Base-by-base conservation (phyloP, 179 eudicot genomes). In the Silene noctiflora region DNA sequence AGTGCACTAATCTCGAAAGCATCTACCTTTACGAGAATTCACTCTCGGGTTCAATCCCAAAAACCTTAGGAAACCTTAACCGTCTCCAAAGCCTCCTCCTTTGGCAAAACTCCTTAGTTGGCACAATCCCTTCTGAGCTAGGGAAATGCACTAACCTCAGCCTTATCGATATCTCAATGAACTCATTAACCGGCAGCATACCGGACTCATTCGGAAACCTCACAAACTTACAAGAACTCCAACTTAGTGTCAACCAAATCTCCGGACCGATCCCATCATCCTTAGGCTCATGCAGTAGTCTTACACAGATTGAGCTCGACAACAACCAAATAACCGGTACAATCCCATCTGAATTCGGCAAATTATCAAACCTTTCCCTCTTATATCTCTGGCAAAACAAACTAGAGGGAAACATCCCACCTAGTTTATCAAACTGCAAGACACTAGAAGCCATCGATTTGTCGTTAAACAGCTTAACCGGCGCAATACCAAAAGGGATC, bases 51-150 rank as follows among this genome's bases (percentile, higher is more conserved):
- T 88, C 91, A 3, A 88, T 94, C 44, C 98, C 98, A 0, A 66
- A 75, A 16, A 63, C 42, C 1, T 48, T 94, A 4, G 98, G 97
- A 11, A 84, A 85, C 39, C 87, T 94, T 6, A 68, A 75, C 51
- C 81, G 76, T 17, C 91, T 94, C 4, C 85, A 92, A 51, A 92
- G 81, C 60, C 76, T 94, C 13, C 80, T 94, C 35, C 85, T 94
- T 0, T 94, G 98, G 98, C 97, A 90, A 70, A 94, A 94, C 76
- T 84, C 83, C 11, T 69, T 94, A 3, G 94, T 89, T 19, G 98
- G 98, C 7, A 82, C 83, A 0, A 86, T 94, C 46, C 98, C 98
- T 5, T 64, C 83, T 0, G 97, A 94, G 86, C 59, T 94, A 27
- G 91, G 96, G 0, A 66, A 33, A 61, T 90, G 94, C 71, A 35